Conservation (phyloP, 208 protist genomes). For the Leishmania tropica region DNA sequence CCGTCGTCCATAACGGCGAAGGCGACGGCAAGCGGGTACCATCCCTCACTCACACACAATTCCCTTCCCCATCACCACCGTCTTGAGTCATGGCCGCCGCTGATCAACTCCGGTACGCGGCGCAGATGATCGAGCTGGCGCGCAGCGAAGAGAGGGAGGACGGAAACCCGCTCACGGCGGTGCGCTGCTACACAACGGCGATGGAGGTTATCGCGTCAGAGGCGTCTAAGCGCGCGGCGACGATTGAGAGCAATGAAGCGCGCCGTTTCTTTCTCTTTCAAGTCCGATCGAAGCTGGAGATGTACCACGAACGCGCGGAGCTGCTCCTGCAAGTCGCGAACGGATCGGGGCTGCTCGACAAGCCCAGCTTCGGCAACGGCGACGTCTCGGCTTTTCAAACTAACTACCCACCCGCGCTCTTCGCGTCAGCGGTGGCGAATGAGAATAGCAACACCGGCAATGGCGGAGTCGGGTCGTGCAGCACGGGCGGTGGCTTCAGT, state of each 20-base stretch:
- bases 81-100: neutral
- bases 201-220: conserved; percentile 71
- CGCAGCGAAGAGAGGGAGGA: conserved; percentile 66
- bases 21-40: neutral
- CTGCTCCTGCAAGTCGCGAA: conserved; percentile 69
- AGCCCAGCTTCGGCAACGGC: conserved; percentile 37
- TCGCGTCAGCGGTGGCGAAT: conserved; percentile 12
- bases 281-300: conserved; percentile 52
- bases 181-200: conserved; percentile 69
- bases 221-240: conserved; percentile 33
- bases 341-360: conserved; percentile 64
- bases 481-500: conserved; percentile 14
- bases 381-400: conserved; percentile 1
- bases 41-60: neutral
- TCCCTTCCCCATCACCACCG: neutral
- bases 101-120: conserved; percentile 41
- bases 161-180: conserved; percentile 76
- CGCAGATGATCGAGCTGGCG: conserved; percentile 59
- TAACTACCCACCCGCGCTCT: conserved; percentile 34
- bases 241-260: conserved; percentile 34
- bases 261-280: conserved; percentile 78
- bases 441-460: neutral
- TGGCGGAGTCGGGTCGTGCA: neutral
- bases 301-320: conserved; percentile 72
- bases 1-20: neutral